Base-by-base conservation (phyloP, 768 basidiomycete genomes). In the Calocybe cyanea region DNA sequence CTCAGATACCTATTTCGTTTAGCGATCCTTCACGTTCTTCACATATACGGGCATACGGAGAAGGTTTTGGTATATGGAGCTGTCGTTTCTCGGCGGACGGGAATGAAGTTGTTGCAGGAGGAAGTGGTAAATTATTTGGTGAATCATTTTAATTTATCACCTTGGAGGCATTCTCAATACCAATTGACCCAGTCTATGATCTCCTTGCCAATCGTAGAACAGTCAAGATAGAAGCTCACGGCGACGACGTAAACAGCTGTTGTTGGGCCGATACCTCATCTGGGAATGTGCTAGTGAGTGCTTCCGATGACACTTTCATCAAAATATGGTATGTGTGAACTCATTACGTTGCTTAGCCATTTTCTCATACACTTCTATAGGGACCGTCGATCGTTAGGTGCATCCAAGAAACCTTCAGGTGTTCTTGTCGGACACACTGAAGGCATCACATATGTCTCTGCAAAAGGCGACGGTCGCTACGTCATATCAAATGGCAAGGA, bases 61-160 rank as follows among this genome's bases (percentile, higher is more conserved):
- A 78, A 30, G 66, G 71, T 13, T 84, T 81, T 48, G 81, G 87
- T 38, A 88, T 98, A 43, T 99, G 90, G 84, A 92, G 89, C 51
- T 92, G 95, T 60, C 81, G 89, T 34, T 98, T 98, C 63, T 97
- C 93, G 28, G 92, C 94, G 6, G 95, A 98, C 57, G 94, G 92
- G 0, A 90, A 87, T 38, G 96, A 99, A 64, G 83, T 98, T 15
- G 79, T 99, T 35, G 95, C 95, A 21, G 95, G 95, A 10, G 93
- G 91, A 2, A 83, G 78, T 31, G 87, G 88, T 7, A 82, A 85
- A 30, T 81, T 90, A 20, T 88, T 87, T 57, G 87, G 87, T 80
- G 58, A 43, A 55, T 31, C 39, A 45, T 30, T 19, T 3, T 14
- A 8, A 31, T 18, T 4, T 39, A 48, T 45, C 41, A 17, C 7